Evolutionary conservation across 805 yeast species (phyloP).

Genomic region (Candida nitratophila): DNA sequence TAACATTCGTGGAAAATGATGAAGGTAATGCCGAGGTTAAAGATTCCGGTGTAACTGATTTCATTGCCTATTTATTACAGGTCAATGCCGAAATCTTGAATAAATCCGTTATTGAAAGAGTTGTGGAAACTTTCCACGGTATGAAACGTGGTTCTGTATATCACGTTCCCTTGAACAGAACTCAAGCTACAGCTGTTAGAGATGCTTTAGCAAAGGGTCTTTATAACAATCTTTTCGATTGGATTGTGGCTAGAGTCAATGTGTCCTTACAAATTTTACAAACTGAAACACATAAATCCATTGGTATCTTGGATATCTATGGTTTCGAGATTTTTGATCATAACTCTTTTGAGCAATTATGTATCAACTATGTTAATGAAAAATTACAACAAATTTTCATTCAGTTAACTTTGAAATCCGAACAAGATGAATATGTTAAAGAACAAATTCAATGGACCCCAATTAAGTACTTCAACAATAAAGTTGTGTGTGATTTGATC

Average conservation of each 20-base stretch:
- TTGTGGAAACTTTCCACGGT: conserved; percentile 87
- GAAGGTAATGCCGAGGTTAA: conserved; percentile 78
- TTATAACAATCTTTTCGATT: conserved; percentile 86
- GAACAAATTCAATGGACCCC: conserved; percentile 98
- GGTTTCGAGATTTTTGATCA: conserved; percentile 96
- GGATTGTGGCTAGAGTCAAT: conserved; percentile 94
- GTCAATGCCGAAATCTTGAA: conserved; percentile 63
- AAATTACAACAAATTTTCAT: conserved; percentile 95
- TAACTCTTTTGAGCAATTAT: conserved; percentile 90
- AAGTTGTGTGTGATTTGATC: conserved; percentile 93
- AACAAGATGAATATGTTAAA: conserved; percentile 93
- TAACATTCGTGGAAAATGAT: conserved; percentile 77
- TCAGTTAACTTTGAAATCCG: conserved; percentile 90
- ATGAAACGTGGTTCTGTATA: conserved; percentile 86
- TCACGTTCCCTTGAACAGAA: conserved; percentile 85
- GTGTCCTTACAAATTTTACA: conserved; percentile 53
- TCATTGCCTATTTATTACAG: conserved; percentile 85
- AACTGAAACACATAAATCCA: conserved; percentile 45
- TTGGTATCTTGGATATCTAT: conserved; percentile 92
- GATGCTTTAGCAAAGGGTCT: conserved; percentile 95
- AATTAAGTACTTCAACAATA: conserved; percentile 90
- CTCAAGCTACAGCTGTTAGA: conserved; percentile 91
- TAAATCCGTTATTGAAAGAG: conserved; percentile 68
- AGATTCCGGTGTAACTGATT: conserved; percentile 87
- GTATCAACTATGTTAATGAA: conserved; percentile 94